phyloP scores from a whole-genome alignment of 1,284 basidiomycete genomes.

The Irpex sp. region DNA sequence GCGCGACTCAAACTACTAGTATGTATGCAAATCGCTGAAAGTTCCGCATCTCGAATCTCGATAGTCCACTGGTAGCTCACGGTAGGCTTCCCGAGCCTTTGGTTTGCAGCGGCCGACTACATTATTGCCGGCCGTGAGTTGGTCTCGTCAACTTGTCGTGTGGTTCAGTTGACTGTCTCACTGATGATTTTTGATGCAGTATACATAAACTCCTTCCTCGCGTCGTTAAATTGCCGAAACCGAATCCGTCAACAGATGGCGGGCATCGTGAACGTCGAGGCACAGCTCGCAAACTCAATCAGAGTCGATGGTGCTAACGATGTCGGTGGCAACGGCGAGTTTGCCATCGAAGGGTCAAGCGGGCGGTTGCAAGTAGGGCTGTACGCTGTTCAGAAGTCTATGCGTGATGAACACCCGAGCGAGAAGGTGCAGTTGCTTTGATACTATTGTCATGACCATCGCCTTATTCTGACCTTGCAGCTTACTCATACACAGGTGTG shows the following conservation, averaged over 20 bases:
- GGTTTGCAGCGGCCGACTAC: background rate
- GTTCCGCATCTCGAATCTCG: no score
- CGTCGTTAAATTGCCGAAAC: background rate
- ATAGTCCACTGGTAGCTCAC: no score
- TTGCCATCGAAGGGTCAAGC: background rate
- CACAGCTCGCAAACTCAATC: background rate
- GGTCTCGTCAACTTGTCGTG: background rate
- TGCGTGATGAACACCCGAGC: no score
- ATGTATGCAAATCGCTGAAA: no score
- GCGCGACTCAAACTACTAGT: no score
- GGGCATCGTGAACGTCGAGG: background rate
- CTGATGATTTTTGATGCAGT: background rate
- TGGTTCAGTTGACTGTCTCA: background rate
- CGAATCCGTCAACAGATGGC: background rate
- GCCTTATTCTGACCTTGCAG: no score
- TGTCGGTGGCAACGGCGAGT: background rate
- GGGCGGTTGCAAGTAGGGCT: background rate
- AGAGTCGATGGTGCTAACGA: background rate
- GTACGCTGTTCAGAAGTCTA: background rate
- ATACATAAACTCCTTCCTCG: background rate
- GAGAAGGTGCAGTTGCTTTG: no score
- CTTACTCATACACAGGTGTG: no score
- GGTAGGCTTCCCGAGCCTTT: background rate
- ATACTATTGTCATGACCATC: no score
- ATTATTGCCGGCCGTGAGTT: background rate